These are phyloP conservation scores for Acacia confusa DNA, from an alignment of 306 rosid species.

Conservation along the genomic window DNA sequence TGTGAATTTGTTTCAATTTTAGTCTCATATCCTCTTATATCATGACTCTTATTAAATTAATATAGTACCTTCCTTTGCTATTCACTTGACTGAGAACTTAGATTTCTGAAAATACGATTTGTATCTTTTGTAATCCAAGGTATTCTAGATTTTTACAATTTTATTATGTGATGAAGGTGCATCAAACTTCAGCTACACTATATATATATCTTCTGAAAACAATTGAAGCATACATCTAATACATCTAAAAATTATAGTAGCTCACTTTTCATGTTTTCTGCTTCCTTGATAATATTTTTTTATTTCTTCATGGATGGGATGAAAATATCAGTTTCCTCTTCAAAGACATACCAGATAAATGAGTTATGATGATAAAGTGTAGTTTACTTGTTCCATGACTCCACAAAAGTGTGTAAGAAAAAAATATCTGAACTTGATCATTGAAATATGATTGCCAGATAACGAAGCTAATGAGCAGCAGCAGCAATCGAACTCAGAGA, in stretches of 20 bases:
- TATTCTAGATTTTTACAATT: neutral
- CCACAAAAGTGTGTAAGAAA: neutral
- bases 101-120: neutral
- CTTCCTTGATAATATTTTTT: neutral
- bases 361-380: neutral
- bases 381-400: slow-evolving; percentile 1
- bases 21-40: neutral
- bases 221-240: neutral
- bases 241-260: neutral
- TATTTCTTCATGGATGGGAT: neutral
- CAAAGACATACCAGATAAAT: neutral
- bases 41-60: neutral
- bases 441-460: slow-evolving; percentile 52
- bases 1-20: neutral
- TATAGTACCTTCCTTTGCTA: neutral
- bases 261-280: neutral
- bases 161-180: neutral
- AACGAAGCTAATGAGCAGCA: slow-evolving; percentile 67
- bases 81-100: neutral
- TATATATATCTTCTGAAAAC: neutral
- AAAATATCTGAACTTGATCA: slow-evolving; percentile 4
- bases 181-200: neutral
- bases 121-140: neutral
- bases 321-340: neutral
- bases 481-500: slow-evolving; percentile 51